Base-by-base conservation (phyloP, 331 rosid species). In the Dryas integrifolia region DNA sequence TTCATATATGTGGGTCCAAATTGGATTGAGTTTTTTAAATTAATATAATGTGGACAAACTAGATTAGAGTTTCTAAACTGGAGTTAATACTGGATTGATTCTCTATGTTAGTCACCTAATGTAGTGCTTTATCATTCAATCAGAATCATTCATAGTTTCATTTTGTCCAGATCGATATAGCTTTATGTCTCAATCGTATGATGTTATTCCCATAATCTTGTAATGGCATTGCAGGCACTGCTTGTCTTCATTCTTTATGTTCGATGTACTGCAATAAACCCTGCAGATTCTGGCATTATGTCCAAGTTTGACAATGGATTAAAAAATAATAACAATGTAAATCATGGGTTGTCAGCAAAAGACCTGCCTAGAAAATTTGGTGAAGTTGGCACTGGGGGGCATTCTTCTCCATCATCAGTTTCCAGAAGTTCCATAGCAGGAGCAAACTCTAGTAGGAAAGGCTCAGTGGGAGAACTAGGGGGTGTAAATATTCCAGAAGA, bases 281-380 rank as follows among this genome's bases (percentile, higher is more conserved):
- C 98, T 45, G 97, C 98, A 6, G 98, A 94, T 85, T 97, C 98
- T 4, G 96, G 98, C 78, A 94, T 94, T 63, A 91, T 94, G 96
- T 86, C 86, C 75, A 89, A 81, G 79, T 94, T 91, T 83, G 86
- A 85, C 48, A 80, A 79, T 64, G 79, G 85, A 62, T 70, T 48
- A 43, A 73, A 70, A 69, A 83, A 86, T 79, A 80, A 41, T 59
- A 68, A 75, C 52, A 72, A 79, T 52, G 60, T 84, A 49, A 78
- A 87, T 74, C 89, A 69, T 70, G 83, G 69, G 74, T 76, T 88
- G 72, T 80, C 89, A 15, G 81, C 44, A 61, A 90, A 89, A 72
- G 86, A 87, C 71, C 76, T 81, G 59, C 82, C 82, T 72, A 79
- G 89, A 62, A 90, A 85, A 74, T 84, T 65, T 79, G 91, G 82